phyloP scores from a whole-genome alignment of 345 rosid genomes.

The Eucalyptus marginata region DNA sequence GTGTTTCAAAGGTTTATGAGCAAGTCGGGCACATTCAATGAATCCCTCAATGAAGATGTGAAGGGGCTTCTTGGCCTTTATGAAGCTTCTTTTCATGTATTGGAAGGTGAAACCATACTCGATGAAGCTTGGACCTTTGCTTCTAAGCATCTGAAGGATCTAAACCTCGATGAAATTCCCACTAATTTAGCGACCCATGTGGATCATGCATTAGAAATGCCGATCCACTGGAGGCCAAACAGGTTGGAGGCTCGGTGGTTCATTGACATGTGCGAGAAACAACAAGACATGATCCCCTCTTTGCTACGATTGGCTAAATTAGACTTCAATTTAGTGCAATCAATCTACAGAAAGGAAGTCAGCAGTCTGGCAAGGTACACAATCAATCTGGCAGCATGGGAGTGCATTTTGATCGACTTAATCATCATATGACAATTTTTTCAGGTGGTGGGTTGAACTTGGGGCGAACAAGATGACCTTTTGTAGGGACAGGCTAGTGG shows the following conservation, averaged over 20 bases:
- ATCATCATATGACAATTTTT: not conserved
- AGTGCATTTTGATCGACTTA: not conserved
- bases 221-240: not conserved
- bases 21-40: not conserved
- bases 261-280: not conserved
- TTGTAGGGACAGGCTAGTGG: not conserved
- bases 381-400: not conserved
- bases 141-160: not conserved
- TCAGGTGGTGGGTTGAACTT: conserved; percentile 9
- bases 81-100: conserved; percentile 5
- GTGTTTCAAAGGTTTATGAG: not conserved
- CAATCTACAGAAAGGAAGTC: not conserved
- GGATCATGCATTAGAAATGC: not conserved
- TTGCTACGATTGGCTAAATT: conserved; percentile 4
- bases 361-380: not conserved
- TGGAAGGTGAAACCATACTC: not conserved
- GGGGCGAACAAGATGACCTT: not conserved
- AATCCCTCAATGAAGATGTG: not conserved
- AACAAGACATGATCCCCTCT: not conserved
- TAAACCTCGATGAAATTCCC: not conserved
- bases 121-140: not conserved
- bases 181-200: not conserved
- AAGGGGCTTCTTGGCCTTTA: conserved; percentile 6
- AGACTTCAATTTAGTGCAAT: conserved; percentile 4
- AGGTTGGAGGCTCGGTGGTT: conserved; percentile 11